These are phyloP conservation scores for Mycocalia duriaeana DNA, from an alignment of 1,284 basidiomycete species.

Conservation along the genomic window DNA sequence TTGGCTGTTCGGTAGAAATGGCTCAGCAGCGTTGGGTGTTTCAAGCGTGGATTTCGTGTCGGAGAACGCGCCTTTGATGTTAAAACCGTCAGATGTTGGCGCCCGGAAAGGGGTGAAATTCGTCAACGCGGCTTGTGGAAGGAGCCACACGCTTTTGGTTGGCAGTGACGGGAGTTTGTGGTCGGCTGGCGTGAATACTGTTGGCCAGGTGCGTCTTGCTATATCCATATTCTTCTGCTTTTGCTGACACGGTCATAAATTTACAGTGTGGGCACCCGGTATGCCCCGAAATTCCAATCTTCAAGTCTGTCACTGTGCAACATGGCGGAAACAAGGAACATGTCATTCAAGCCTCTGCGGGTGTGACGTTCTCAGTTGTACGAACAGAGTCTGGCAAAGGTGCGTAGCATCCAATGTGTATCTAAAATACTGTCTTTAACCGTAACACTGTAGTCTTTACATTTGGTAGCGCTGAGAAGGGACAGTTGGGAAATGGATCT, in stretches of 20 bases:
- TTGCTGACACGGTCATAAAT: conserved; percentile 5
- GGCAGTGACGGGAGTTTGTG: conserved; percentile 80
- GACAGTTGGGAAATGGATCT: conserved; percentile 87
- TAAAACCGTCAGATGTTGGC: conserved; percentile 61
- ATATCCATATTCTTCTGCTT: neutral
- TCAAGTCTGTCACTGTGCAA: conserved; percentile 59
- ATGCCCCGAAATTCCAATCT: conserved; percentile 59
- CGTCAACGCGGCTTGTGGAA: conserved; percentile 78
- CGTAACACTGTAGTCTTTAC: conserved; percentile 59
- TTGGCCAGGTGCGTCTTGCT: conserved; percentile 66
- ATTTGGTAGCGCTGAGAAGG: conserved; percentile 88
- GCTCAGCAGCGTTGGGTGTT: conserved; percentile 53
- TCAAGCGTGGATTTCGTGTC: conserved; percentile 54
- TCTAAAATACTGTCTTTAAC: conserved; percentile 6
- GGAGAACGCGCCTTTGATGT: conserved; percentile 64
- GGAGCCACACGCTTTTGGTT: conserved; percentile 80
- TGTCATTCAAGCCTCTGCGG: conserved; percentile 73
- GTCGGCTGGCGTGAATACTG: conserved; percentile 77
- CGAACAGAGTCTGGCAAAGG: conserved; percentile 78
- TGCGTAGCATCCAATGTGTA: conserved; percentile 21
- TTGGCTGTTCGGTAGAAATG: conserved; percentile 85
- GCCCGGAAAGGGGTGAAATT: conserved; percentile 61
- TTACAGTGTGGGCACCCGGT: conserved; percentile 66
- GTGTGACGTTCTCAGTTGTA: conserved; percentile 79
- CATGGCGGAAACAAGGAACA: conserved; percentile 55